Conservation (phyloP, 2,329 filamentous ascomycete species). For the Pezicula carpinea region DNA sequence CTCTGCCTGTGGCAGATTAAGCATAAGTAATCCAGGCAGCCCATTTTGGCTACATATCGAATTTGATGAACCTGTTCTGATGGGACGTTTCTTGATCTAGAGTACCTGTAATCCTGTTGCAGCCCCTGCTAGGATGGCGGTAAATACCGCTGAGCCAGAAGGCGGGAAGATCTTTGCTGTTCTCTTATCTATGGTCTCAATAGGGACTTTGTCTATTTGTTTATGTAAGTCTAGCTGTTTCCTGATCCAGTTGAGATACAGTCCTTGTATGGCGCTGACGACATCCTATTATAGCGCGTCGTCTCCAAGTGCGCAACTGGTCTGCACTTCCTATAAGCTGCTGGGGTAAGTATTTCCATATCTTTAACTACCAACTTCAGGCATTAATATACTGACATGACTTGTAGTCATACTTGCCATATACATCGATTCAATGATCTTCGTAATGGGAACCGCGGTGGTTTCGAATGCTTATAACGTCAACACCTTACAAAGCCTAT, state of each 20-base stretch:
- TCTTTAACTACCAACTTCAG: not conserved
- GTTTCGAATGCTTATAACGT: slow-evolving; percentile 53
- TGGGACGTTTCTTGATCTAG: too few relatives aligned
- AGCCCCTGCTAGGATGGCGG: too few relatives aligned
- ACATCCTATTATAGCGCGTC: slow-evolving; percentile 13
- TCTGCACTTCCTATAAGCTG: slow-evolving; percentile 19
- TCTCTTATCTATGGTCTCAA: slow-evolving; percentile 16
- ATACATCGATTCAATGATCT: slow-evolving; percentile 55
- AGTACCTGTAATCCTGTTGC: too few relatives aligned
- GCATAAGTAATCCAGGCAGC: too few relatives aligned
- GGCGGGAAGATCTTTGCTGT: slow-evolving; percentile 16
- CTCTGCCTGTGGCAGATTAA: too few relatives aligned
- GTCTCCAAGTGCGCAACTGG: slow-evolving; percentile 22
- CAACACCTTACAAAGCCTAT: slow-evolving; percentile 44
- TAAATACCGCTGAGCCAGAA: slow-evolving; percentile 6
- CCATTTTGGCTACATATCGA: too few relatives aligned
- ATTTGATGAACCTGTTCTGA: too few relatives aligned
- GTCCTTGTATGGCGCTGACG: not conserved
- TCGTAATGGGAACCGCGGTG: slow-evolving; percentile 53
- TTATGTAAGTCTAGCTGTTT: slow-evolving; percentile 12
- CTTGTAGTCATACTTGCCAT: slow-evolving; percentile 53
- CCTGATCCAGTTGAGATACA: not conserved
- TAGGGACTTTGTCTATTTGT: slow-evolving; percentile 18
- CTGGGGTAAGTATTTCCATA: slow-evolving; percentile 22
- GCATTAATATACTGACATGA: not conserved